A percentile compares a stretch with the other conserved stretches of the same genome.
Conservation (phyloP, 2,329 filamentous ascomycete genomes). For the Aureobasidium sp. region DNA sequence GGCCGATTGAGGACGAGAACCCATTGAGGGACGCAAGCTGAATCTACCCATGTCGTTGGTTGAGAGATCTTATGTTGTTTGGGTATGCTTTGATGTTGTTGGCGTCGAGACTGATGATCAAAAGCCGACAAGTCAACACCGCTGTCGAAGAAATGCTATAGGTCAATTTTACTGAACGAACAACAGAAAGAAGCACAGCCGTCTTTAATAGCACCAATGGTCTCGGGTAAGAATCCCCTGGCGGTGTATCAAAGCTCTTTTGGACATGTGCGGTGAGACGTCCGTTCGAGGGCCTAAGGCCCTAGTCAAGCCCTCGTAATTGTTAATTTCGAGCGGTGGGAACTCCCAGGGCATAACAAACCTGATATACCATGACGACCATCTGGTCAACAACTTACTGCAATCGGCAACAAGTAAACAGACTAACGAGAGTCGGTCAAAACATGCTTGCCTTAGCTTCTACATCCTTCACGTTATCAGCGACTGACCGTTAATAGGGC, state of each 20-base stretch:
- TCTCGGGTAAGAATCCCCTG: not conserved
- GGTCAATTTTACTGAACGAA: not conserved
- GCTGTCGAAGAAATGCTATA: not conserved
- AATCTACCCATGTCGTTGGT: slow-evolving; percentile 5
- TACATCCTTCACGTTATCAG: not conserved
- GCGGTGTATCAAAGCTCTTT: slow-evolving; percentile 11
- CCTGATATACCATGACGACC: not conserved
- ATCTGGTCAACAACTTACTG: not conserved
- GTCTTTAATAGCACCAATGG: not conserved
- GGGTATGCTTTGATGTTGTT: not conserved
- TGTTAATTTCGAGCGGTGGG: slow-evolving; percentile 11
- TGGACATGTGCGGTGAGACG: slow-evolving; percentile 2
- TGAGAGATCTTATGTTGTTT: not conserved
- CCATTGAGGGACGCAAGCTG: slow-evolving; percentile 10
- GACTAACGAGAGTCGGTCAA: not conserved
- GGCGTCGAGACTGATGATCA: not conserved
- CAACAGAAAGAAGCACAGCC: not conserved
- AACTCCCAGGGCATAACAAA: slow-evolving; percentile 1
- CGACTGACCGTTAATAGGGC: not conserved
- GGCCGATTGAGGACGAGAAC: not conserved
- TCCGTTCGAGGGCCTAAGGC: slow-evolving; percentile 7
- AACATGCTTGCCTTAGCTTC: not conserved
- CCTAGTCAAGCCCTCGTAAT: slow-evolving; percentile 3
- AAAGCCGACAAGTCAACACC: not conserved
- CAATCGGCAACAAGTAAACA: not conserved